Evolutionary conservation across 176 grass and related monocot genomes (phyloP), one percentile per base, ranked within the genome.

Genomic region (Aechmea fasciata): DNA sequence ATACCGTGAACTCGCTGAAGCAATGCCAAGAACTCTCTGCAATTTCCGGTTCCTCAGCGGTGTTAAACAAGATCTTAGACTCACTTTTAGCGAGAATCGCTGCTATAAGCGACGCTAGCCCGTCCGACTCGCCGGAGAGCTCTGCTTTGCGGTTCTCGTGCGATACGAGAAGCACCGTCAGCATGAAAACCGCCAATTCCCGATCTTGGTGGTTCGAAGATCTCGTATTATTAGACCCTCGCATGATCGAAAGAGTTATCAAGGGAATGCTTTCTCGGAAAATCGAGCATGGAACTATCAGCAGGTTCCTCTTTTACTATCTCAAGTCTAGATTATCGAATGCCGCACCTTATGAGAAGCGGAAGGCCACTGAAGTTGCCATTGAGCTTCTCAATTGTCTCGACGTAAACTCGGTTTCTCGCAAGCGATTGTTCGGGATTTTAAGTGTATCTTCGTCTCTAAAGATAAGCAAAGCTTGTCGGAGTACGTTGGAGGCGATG

Each of bases 181-280:
- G 95, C 82, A 51, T 75, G 41, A 84, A 84, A 17, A 69, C 25
- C 48, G 12, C 77, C 64, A 78, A 64, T 66, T 57, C 51, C 68
- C 79, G 79, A 71, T 73, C 77, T 62, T 99, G 95, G 95, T 99
- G 95, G 95, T 94, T 90, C 67, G 87, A 99, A n/a, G 95, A 99
- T 84, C 80, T 99, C 41, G 53, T 64, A 20, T 29, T 69, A 15
- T 73, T 99, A 28, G 50, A 54, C 47, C 80, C 89, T 2, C 29
- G n/a, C 41, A 57, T 85, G 52, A 70, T 94, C 22, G 78, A 80
- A 73, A 91, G 68, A 33, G 74, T 99, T 10, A 71, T 91, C 51
- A 76, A 25, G 61, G 77, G 81, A 62, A 84, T 99, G 75, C 50
- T 78, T 66, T 74, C 64, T 66, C 86, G 71, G 48, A 84, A 82